Evolutionary conservation across 805 yeast species (phyloP).

Genomic region (Kluyveromyces dobzhanskii): DNA sequence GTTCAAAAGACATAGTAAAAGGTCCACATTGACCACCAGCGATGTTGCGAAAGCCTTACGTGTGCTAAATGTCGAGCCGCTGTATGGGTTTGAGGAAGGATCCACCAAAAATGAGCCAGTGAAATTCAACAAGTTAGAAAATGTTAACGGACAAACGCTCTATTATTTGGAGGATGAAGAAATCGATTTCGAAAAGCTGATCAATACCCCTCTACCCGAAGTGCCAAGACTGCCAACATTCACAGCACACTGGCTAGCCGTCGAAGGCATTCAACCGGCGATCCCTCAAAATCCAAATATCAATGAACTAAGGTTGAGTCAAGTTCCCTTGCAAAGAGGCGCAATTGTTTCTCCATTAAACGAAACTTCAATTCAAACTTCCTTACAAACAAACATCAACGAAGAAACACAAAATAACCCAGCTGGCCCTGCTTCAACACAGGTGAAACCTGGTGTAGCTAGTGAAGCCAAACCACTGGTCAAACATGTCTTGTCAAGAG

Average conservation of each 20-base stretch:
- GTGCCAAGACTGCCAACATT: slow-evolving; percentile 89
- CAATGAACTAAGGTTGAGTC: slow-evolving; percentile 57
- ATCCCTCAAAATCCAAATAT: slow-evolving; percentile 90
- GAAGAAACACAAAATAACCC: slow-evolving; percentile 16
- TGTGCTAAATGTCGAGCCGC: slow-evolving; percentile 85
- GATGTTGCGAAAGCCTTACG: slow-evolving; percentile 78
- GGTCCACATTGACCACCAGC: slow-evolving; percentile 68
- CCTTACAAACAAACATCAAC: slow-evolving; percentile 10
- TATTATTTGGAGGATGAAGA: slow-evolving; percentile 91
- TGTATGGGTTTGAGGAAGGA: slow-evolving; percentile 69
- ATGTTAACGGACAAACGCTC: slow-evolving; percentile 86
- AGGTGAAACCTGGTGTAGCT: slow-evolving; percentile 35
- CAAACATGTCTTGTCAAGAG: slow-evolving; percentile 90
- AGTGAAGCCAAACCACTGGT: slow-evolving; percentile 80
- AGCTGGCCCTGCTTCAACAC: slow-evolving; percentile 24
- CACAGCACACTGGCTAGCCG: slow-evolving; percentile 96
- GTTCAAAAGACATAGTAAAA: slow-evolving; percentile 89
- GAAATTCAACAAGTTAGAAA: slow-evolving; percentile 77
- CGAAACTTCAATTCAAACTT: slow-evolving; percentile 35
- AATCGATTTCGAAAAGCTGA: slow-evolving; percentile 85
- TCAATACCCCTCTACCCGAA: slow-evolving; percentile 89
- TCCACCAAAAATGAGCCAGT: slow-evolving; percentile 45
- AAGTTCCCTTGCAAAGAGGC: slow-evolving; percentile 77
- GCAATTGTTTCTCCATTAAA: slow-evolving; percentile 63
- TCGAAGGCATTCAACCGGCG: slow-evolving; percentile 97